Percentiles rank a stretch among this genome's conserved stretches.
Conservation (phyloP, 768 basidiomycete species). For the Dioszegia aurantiaca region DNA sequence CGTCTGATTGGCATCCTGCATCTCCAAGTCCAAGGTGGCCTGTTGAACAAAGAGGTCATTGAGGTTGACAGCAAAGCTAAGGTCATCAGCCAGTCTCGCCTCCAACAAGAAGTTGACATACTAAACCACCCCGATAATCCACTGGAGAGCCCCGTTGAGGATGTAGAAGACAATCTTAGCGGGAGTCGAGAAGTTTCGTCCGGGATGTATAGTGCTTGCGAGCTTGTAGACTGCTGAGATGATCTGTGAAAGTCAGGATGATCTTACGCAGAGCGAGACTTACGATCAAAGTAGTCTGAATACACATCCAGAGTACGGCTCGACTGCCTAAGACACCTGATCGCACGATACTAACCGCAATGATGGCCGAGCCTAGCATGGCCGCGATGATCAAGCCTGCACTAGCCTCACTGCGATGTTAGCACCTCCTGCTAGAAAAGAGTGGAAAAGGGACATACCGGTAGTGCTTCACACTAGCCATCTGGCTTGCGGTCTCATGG, state of each 20-base stretch:
- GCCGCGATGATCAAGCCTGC: background rate
- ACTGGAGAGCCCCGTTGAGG: conserved; percentile 1
- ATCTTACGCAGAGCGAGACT: background rate
- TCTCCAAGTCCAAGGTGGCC: background rate
- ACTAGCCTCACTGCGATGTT: background rate
- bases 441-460: background rate
- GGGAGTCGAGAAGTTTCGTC: background rate
- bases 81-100: background rate
- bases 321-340: background rate
- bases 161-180: conserved; percentile 1
- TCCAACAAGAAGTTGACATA: background rate
- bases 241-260: background rate
- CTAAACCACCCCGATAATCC: background rate
- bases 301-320: background rate
- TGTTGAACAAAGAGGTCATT: background rate
- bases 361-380: background rate
- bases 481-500: background rate
- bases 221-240: background rate
- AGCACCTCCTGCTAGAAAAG: background rate
- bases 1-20: too few relatives aligned
- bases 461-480: background rate
- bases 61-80: conserved; percentile 1
- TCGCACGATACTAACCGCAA: background rate
- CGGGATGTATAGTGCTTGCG: background rate
- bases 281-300: background rate